A percentile compares a stretch with the other conserved stretches of the same genome.
Conservation (phyloP, 1,139 yeast genomes). For the Kodamaea sp. region DNA sequence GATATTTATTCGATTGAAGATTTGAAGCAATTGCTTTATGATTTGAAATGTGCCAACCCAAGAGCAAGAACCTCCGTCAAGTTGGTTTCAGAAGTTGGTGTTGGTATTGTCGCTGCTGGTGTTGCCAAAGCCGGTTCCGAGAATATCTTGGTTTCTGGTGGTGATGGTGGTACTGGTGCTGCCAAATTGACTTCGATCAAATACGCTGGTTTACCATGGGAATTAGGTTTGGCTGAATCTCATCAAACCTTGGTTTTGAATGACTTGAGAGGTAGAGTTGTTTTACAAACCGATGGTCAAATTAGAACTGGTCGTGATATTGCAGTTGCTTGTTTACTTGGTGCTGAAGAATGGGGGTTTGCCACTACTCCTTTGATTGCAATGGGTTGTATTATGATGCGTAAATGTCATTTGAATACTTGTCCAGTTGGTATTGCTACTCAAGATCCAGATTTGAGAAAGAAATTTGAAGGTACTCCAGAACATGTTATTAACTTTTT, state of each 20-base stretch:
- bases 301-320: slow-evolving; percentile 94
- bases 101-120: slow-evolving; percentile 98
- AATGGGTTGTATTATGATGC: slow-evolving; percentile 95
- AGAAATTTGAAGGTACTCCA: slow-evolving; percentile 93
- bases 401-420: slow-evolving; percentile 88
- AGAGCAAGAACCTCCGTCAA: slow-evolving; percentile 96
- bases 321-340: slow-evolving; percentile 91
- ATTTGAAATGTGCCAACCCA: slow-evolving; percentile 94
- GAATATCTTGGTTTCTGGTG: slow-evolving; percentile 92
- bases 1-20: slow-evolving; percentile 98
- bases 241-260: slow-evolving; percentile 95
- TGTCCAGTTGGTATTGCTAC: slow-evolving; percentile 99
- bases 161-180: slow-evolving; percentile 99
- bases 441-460: slow-evolving; percentile 91
- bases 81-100: slow-evolving; percentile 96
- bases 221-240: slow-evolving; percentile 94
- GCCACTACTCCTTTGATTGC: slow-evolving; percentile 97
- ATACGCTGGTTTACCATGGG: slow-evolving; percentile 98
- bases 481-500: slow-evolving; percentile 98
- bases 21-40: slow-evolving; percentile 93
- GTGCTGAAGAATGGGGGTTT: slow-evolving; percentile 98
- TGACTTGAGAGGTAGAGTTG: slow-evolving; percentile 91
- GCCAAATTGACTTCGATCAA: slow-evolving; percentile 96
- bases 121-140: slow-evolving; percentile 99
- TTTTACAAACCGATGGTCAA: slow-evolving; percentile 97